These are phyloP conservation scores for Ustilago trichophora DNA, from an alignment of 1,284 basidiomycete species.

Conservation along the genomic window DNA sequence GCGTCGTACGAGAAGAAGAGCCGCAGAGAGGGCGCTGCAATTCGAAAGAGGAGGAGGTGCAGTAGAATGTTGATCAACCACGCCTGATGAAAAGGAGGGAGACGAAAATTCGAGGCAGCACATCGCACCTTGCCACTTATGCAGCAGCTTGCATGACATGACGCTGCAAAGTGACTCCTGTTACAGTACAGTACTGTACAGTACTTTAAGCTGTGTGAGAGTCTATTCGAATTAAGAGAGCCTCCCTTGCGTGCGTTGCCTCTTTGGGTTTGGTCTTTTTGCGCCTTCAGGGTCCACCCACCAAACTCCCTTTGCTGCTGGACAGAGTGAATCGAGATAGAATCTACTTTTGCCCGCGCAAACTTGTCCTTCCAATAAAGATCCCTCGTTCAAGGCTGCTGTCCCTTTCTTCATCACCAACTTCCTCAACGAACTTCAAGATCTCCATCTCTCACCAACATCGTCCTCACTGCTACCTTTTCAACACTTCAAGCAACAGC, in stretches of 20 bases:
- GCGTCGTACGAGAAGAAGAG: too few relatives aligned
- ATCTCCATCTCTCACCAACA: constrained; percentile 6
- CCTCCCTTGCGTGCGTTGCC: constrained; percentile 6
- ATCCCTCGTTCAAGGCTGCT: not conserved
- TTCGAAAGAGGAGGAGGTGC: constrained; percentile 3
- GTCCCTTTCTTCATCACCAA: constrained; percentile 8
- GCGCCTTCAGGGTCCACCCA: constrained; percentile 30
- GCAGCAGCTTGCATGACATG: constrained; percentile 34
- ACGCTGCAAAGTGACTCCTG: too few relatives aligned
- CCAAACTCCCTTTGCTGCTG: not conserved
- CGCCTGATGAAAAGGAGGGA: not conserved
- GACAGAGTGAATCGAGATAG: constrained; percentile 11
- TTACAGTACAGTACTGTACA: too few relatives aligned
- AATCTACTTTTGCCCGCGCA: constrained; percentile 39
- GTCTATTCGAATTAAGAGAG: constrained; percentile 8
- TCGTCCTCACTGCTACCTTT: not conserved
- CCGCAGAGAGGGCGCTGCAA: constrained; percentile 12
- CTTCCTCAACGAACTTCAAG: constrained; percentile 6
- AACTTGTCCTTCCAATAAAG: constrained; percentile 11
- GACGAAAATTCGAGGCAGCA: constrained; percentile 13
- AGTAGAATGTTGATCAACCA: constrained; percentile 39
- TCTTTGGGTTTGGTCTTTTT: constrained; percentile 9
- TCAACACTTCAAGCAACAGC: too few relatives aligned
- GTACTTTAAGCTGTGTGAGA: constrained; percentile 12
- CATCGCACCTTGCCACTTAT: not conserved